A percentile compares a stretch with the other conserved stretches of the same genome.
These are phyloP conservation scores for Cadophora malorum DNA, from an alignment of 2,329 filamentous ascomycete genomes.

Conservation along the genomic window DNA sequence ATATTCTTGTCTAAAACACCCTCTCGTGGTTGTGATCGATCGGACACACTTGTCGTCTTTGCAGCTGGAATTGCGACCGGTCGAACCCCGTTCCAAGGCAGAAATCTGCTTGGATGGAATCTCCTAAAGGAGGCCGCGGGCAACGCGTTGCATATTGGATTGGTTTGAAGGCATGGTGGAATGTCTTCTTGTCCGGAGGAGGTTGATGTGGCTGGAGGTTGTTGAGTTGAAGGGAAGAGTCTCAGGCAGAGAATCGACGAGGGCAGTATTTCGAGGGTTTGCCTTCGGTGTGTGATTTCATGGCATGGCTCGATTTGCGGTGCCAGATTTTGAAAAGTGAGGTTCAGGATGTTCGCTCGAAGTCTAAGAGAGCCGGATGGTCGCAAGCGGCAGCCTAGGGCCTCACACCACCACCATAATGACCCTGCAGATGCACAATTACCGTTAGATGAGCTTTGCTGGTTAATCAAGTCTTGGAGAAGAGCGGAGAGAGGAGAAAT, in stretches of 20 bases:
- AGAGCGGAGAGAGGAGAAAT: not conserved
- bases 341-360: not conserved
- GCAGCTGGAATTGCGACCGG: not conserved
- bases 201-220: not conserved
- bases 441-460: not conserved
- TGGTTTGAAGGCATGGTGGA: conserved; percentile 33
- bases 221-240: not conserved
- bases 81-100: not conserved
- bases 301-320: not conserved
- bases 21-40: not conserved
- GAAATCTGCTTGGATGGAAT: conserved; percentile 13
- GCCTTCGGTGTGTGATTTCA: not conserved
- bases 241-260: not conserved
- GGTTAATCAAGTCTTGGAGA: not conserved
- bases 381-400: conserved; percentile 10
- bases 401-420: conserved; percentile 10
- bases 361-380: conserved; percentile 10
- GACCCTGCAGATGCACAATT: not conserved
- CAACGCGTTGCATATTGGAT: conserved; percentile 23
- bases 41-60: not conserved
- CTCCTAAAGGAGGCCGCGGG: conserved; percentile 33
- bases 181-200: conserved; percentile 29
- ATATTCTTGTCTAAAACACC: conserved; percentile 24
- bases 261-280: not conserved
- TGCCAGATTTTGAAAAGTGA: conserved; percentile 7